Evolutionary conservation across 768 basidiomycete species (phyloP).

Genomic region (Gloeopeniophorella convolvens): DNA sequence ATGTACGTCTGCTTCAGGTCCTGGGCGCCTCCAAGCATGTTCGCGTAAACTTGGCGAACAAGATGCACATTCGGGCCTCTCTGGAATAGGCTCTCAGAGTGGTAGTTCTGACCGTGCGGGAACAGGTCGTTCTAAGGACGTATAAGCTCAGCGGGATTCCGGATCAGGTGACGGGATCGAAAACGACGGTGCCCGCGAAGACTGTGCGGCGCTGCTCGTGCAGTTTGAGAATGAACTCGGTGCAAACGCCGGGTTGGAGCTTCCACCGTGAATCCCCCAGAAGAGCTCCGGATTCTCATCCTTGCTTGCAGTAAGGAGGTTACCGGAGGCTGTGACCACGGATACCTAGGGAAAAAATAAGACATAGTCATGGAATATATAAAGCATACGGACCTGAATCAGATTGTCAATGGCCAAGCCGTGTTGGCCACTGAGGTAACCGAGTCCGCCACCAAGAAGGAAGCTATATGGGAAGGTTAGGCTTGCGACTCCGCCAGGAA

Average conservation of each 20-base stretch:
- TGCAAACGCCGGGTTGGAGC: slow-evolving; percentile 49
- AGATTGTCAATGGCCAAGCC: slow-evolving; percentile 47
- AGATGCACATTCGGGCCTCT: too few relatives aligned
- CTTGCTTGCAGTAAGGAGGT: slow-evolving; percentile 28
- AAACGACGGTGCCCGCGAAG: slow-evolving; percentile 38
- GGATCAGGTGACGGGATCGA: slow-evolving; percentile 28
- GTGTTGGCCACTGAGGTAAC: slow-evolving; percentile 37
- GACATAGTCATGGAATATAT: too few relatives aligned
- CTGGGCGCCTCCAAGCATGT: too few relatives aligned
- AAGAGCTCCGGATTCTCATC: slow-evolving; percentile 37
- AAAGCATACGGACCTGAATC: slow-evolving; percentile 25
- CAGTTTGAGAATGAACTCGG: slow-evolving; percentile 41
- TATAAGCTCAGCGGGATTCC: slow-evolving; percentile 32
- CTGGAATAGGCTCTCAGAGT: slow-evolving; percentile 36
- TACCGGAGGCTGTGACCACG: slow-evolving; percentile 40
- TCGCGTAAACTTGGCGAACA: too few relatives aligned
- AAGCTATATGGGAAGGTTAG: slow-evolving; percentile 29
- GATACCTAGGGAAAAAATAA: too few relatives aligned
- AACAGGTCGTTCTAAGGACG: slow-evolving; percentile 31
- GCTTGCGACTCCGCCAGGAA: background rate
- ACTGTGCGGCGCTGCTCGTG: slow-evolving; percentile 46
- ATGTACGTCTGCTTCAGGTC: too few relatives aligned
- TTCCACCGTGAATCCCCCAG: slow-evolving; percentile 47
- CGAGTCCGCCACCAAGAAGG: slow-evolving; percentile 48
- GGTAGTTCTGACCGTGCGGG: slow-evolving; percentile 33